Evolutionary conservation across 2,329 filamentous ascomycete genomes (phyloP).

Genomic region (Cercospora beticola): DNA sequence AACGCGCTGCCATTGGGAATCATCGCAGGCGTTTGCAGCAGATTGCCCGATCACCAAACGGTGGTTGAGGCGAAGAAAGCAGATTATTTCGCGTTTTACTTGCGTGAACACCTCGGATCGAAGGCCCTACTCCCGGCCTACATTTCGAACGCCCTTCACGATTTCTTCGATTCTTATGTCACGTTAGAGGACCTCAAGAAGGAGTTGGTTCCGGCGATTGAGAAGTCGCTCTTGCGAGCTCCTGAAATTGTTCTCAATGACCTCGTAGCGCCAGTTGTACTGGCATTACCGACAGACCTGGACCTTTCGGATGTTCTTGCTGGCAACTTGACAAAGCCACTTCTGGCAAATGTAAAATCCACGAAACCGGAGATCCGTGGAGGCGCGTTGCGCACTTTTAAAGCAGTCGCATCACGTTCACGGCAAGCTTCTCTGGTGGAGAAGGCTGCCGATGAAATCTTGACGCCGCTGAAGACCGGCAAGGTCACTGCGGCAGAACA

Average conservation of each 20-base stretch:
- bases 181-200: slow-evolving; percentile 71
- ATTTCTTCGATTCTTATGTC: slow-evolving; percentile 80
- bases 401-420: slow-evolving; percentile 64
- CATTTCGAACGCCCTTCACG: slow-evolving; percentile 68
- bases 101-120: slow-evolving; percentile 80
- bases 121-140: slow-evolving; percentile 68
- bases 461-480: slow-evolving; percentile 74
- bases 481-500: slow-evolving; percentile 86
- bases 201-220: slow-evolving; percentile 75
- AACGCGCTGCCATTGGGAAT: slow-evolving; percentile 80
- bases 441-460: slow-evolving; percentile 73
- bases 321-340: slow-evolving; percentile 74
- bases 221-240: slow-evolving; percentile 83
- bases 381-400: slow-evolving; percentile 74
- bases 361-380: slow-evolving; percentile 75
- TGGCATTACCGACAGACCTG: slow-evolving; percentile 65
- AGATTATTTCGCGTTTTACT: slow-evolving; percentile 78
- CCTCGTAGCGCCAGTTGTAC: slow-evolving; percentile 70
- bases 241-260: slow-evolving; percentile 86
- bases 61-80: slow-evolving; percentile 66
- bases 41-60: slow-evolving; percentile 63
- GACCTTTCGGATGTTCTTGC: slow-evolving; percentile 76
- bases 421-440: slow-evolving; percentile 59
- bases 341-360: slow-evolving; percentile 89
- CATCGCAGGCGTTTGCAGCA: slow-evolving; percentile 80